Conservation (phyloP, 176 grass and related monocot genomes). For the Carex littledalei region DNA sequence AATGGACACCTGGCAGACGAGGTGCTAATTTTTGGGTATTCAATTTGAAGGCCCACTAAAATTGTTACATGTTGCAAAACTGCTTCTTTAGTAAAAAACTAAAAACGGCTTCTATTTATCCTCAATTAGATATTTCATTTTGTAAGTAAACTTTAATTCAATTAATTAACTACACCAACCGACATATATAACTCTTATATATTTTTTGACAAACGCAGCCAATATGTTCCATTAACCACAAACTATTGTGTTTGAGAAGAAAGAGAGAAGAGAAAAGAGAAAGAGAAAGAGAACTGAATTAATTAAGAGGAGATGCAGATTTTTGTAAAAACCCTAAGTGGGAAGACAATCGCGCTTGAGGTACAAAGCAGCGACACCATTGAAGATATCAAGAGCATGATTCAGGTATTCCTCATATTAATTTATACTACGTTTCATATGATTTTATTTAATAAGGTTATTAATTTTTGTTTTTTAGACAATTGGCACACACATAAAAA, state of each 20-base stretch:
- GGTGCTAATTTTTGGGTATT: too few species aligned
- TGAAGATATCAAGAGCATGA: slow-evolving; percentile 72
- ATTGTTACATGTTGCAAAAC: too few species aligned
- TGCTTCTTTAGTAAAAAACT: too few species aligned
- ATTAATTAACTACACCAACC: background rate
- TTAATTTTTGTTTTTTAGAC: background rate
- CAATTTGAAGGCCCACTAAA: too few species aligned
- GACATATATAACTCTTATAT: background rate
- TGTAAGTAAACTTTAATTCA: background rate
- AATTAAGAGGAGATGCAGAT: slow-evolving; percentile 11
- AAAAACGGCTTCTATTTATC: too few species aligned
- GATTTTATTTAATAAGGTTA: background rate
- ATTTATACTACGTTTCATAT: background rate
- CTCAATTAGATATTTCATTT: too few species aligned
- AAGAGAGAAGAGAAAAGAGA: background rate
- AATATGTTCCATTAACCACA: background rate
- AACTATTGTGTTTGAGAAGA: background rate
- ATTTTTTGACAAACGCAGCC: background rate
- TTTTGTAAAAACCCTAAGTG: slow-evolving; percentile 71
- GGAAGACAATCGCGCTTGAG: slow-evolving; percentile 71
- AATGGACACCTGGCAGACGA: too few species aligned
- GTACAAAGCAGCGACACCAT: slow-evolving; percentile 82
- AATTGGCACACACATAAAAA: background rate
- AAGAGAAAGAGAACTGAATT: background rate
- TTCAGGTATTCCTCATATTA: slow-evolving; percentile 36